Evolutionary conservation across 192 early-diverging fungal species (phyloP).

Genomic region (Obelidium mucronatum): DNA sequence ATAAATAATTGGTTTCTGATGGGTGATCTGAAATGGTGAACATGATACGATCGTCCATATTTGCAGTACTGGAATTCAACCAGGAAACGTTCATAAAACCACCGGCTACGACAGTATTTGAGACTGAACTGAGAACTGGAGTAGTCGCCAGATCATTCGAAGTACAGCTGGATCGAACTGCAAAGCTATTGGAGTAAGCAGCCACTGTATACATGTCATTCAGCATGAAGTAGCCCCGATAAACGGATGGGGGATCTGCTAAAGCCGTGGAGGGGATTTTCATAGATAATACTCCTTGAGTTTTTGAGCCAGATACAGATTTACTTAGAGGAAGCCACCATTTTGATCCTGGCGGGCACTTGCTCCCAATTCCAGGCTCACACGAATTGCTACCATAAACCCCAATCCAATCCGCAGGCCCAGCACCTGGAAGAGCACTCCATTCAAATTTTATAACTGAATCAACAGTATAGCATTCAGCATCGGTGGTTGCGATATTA

Average conservation of each 20-base stretch:
- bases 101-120: not conserved
- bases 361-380: not conserved
- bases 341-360: not conserved
- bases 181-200: not conserved
- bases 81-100: slow-evolving; percentile 9
- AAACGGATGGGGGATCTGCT: not conserved
- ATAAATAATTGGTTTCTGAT: not conserved
- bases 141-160: not conserved
- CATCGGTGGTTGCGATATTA: not conserved
- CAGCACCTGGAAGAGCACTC: not conserved
- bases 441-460: not conserved
- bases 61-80: not conserved
- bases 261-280: not conserved
- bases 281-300: not conserved
- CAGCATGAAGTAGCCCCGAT: not conserved
- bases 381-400: not conserved
- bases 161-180: not conserved
- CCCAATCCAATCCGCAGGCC: not conserved
- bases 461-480: not conserved
- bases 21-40: not conserved
- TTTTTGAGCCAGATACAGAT: not conserved
- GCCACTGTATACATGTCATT: not conserved
- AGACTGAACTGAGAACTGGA: not conserved
- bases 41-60: slow-evolving; percentile 7
- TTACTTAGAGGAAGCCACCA: not conserved